Evolutionary conservation across 2,329 filamentous ascomycete species (phyloP).

Genomic region (Xylaria sp.): DNA sequence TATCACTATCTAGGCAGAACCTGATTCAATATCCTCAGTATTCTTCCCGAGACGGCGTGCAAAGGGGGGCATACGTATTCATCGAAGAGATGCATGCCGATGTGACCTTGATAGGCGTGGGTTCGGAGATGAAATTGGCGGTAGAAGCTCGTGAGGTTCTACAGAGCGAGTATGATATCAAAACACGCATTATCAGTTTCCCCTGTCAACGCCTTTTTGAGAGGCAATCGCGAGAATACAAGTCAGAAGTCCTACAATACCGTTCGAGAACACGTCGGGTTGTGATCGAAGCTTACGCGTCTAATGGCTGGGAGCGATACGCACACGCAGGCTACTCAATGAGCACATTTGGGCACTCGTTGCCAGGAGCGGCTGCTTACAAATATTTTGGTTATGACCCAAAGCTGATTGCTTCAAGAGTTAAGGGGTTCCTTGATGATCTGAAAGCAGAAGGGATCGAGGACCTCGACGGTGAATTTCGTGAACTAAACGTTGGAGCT

Average conservation of each 20-base stretch:
- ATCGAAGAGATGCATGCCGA: constrained; percentile 46
- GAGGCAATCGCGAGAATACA: constrained; percentile 56
- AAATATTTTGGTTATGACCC: constrained; percentile 2
- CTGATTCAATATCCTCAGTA: constrained; percentile 49
- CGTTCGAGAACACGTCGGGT: constrained; percentile 57
- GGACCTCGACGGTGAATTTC: neutral
- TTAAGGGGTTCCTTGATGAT: neutral
- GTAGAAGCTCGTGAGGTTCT: constrained; percentile 56
- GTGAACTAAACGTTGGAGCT: neutral
- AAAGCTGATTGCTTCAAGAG: neutral
- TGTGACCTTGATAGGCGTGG: constrained; percentile 52
- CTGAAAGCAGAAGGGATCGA: neutral
- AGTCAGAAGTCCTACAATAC: constrained; percentile 56
- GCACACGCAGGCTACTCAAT: constrained; percentile 58
- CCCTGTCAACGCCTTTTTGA: constrained; percentile 59
- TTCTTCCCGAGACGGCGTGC: constrained; percentile 51
- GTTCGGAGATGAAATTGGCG: constrained; percentile 41
- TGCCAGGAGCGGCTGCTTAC: neutral
- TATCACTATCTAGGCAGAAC: constrained; percentile 53
- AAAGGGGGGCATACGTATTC: constrained; percentile 55
- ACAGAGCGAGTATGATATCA: constrained; percentile 52
- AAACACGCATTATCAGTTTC: constrained; percentile 56
- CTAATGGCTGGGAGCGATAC: constrained; percentile 69
- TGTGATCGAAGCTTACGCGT: constrained; percentile 69
- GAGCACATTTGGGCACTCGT: constrained; percentile 9